Conservation (phyloP, 2,329 filamentous ascomycete species). For the Nigrospora osmanthi region DNA sequence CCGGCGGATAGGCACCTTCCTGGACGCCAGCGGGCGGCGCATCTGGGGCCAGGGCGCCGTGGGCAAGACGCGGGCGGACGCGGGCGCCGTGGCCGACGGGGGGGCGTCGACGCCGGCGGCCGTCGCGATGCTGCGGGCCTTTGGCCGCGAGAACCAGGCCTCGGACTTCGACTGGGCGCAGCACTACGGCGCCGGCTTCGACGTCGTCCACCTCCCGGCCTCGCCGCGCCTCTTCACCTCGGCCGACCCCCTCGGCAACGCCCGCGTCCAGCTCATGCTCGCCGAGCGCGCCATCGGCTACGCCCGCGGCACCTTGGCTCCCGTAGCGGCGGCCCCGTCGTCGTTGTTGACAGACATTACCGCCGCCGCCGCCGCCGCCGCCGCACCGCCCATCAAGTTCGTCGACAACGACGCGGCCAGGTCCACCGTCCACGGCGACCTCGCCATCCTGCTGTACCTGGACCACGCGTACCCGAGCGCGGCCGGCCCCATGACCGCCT, state of each 20-base stretch:
- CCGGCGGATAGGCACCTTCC: conserved; percentile 77
- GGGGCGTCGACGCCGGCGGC: conserved; percentile 58
- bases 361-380: conserved; percentile 5
- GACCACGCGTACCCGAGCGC: conserved; percentile 40
- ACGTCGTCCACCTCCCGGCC: conserved; percentile 63
- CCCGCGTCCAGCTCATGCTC: conserved; percentile 41
- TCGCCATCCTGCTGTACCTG: conserved; percentile 52
- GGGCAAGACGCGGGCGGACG: conserved; percentile 53
- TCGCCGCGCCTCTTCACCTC: conserved; percentile 44
- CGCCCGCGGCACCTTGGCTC: conserved; percentile 27
- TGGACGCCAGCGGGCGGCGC: conserved; percentile 50
- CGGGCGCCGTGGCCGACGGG: conserved; percentile 61
- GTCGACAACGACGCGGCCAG: conserved; percentile 44
- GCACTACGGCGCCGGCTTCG: conserved; percentile 73
- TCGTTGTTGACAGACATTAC: conserved; percentile 14
- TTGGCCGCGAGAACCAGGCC: conserved; percentile 76
- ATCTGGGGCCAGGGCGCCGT: conserved; percentile 94
- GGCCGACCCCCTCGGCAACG: conserved; percentile 37
- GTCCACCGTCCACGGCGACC: conserved; percentile 39
- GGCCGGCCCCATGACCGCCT: conserved; percentile 13
- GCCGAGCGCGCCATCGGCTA: conserved; percentile 39
- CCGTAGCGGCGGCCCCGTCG: conserved; percentile 13
- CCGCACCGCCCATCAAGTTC: conserved; percentile 34
- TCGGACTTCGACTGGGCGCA: conserved; percentile 66
- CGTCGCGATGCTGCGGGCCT: conserved; percentile 65